Evolutionary conservation across 2,329 filamentous ascomycete species (phyloP).

Genomic region (Emergomyces orientalis): DNA sequence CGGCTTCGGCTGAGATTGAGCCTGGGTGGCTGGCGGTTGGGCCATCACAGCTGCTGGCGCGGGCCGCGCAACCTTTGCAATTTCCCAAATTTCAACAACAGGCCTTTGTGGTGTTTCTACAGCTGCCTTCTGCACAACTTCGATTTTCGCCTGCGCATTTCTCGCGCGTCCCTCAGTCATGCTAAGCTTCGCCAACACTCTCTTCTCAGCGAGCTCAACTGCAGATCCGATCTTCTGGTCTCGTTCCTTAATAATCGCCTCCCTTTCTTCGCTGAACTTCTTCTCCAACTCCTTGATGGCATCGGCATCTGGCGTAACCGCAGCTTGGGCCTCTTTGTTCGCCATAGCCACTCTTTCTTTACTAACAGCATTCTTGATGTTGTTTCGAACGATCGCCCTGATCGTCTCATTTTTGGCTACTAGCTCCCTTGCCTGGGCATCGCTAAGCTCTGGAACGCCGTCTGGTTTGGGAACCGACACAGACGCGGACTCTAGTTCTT

Average conservation of each 20-base stretch:
- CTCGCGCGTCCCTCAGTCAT: slow-evolving; percentile 64
- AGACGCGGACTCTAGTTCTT: slow-evolving; percentile 30
- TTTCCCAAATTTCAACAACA: slow-evolving; percentile 77
- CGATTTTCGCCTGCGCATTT: slow-evolving; percentile 59
- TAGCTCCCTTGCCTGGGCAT: slow-evolving; percentile 43
- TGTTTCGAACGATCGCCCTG: slow-evolving; percentile 45
- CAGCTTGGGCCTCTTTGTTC: slow-evolving; percentile 16
- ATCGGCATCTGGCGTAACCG: slow-evolving; percentile 25
- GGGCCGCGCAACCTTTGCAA: slow-evolving; percentile 54
- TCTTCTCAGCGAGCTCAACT: slow-evolving; percentile 64
- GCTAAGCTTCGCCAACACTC: slow-evolving; percentile 63
- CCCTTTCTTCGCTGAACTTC: slow-evolving; percentile 33
- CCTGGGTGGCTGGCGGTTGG: slow-evolving; percentile 14
- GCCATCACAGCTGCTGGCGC: slow-evolving; percentile 10
- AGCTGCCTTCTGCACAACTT: slow-evolving; percentile 70
- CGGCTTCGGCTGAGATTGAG: slow-evolving; percentile 10
- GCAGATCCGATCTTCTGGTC: slow-evolving; percentile 51
- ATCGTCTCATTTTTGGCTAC: slow-evolving; percentile 43
- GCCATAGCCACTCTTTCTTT: slow-evolving; percentile 28
- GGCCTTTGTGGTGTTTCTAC: slow-evolving; percentile 75
- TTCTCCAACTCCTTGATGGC: slow-evolving; percentile 32
- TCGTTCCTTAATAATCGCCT: slow-evolving; percentile 37
- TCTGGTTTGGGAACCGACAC: slow-evolving; percentile 22
- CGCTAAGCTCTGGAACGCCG: slow-evolving; percentile 36
- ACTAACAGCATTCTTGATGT: slow-evolving; percentile 44